phyloP scores from a whole-genome alignment of 108 stramenopile genomes.

The Fragilariopsis cylindrus region DNA sequence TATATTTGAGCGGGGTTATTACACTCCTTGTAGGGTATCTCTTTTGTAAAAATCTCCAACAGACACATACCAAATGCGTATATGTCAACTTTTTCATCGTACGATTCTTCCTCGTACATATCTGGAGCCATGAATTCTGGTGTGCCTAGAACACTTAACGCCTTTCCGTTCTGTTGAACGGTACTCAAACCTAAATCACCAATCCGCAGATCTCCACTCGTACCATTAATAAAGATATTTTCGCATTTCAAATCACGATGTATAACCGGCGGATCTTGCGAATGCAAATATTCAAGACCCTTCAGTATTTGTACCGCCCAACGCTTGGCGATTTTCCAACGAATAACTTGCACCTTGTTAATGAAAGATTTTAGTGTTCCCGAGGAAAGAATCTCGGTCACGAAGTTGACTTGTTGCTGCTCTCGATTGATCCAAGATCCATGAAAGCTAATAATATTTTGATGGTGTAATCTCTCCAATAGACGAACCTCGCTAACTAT shows the following conservation, averaged over 20 bases:
- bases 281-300: slow-evolving; percentile 95
- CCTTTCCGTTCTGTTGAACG: slow-evolving; percentile 75
- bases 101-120: slow-evolving; percentile 92
- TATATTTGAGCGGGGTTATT: slow-evolving; percentile 94
- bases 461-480: slow-evolving; percentile 92
- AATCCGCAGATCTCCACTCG: slow-evolving; percentile 95
- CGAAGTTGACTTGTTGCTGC: slow-evolving; percentile 89
- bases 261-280: slow-evolving; percentile 96
- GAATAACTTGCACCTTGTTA: slow-evolving; percentile 93
- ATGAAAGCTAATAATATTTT: slow-evolving; percentile 96
- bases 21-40: slow-evolving; percentile 95
- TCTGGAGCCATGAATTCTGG: slow-evolving; percentile 99
- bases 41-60: slow-evolving; percentile 96
- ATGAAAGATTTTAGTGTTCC: slow-evolving; percentile 93
- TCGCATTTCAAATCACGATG: slow-evolving; percentile 98
- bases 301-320: slow-evolving; percentile 96
- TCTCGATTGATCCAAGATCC: slow-evolving; percentile 97
- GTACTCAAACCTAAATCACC: slow-evolving; percentile 97
- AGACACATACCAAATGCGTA: slow-evolving; percentile 99
- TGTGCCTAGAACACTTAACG: slow-evolving; percentile 91
- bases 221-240: slow-evolving; percentile 96
- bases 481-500: slow-evolving; percentile 96
- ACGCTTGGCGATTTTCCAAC: slow-evolving; percentile 96
- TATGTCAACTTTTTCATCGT: slow-evolving; percentile 98
- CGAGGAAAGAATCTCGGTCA: slow-evolving; percentile 95